A percentile compares a stretch with the other conserved stretches of the same genome.
Evolutionary conservation across 1,284 basidiomycete species (phyloP).

Genomic region (Porodaedalea pini): DNA sequence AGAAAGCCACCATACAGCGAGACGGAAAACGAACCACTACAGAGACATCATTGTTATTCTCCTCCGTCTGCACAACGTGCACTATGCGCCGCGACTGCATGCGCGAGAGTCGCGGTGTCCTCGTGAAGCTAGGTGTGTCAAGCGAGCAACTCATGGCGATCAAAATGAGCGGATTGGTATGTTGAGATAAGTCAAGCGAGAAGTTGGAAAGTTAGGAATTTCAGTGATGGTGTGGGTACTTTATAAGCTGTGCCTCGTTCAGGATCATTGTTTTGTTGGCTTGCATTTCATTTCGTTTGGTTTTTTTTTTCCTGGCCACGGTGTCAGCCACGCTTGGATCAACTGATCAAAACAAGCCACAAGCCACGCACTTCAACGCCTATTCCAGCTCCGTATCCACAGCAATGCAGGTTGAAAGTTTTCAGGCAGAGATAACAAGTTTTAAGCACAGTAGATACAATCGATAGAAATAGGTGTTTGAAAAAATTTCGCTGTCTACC

Average conservation of each 20-base stretch:
- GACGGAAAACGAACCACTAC: background rate
- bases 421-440: background rate
- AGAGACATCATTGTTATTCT: background rate
- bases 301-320: background rate
- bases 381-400: slow-evolving; percentile 20
- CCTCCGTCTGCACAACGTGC: slow-evolving; percentile 2
- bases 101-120: background rate
- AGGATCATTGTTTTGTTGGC: too few species aligned
- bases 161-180: too few species aligned
- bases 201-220: background rate
- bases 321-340: background rate
- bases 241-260: slow-evolving; percentile 1
- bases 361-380: background rate
- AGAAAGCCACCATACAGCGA: background rate
- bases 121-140: background rate
- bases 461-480: too few species aligned
- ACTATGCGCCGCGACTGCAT: slow-evolving; percentile 7
- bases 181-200: too few species aligned
- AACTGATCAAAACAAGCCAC: background rate
- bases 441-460: too few species aligned
- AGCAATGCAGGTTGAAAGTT: slow-evolving; percentile 6
- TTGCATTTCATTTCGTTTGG: background rate
- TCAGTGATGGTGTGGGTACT: background rate
- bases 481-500: too few species aligned
- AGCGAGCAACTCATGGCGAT: background rate